A percentile compares a stretch with the other conserved stretches of the same genome.
Evolutionary conservation across 78 protist species (phyloP).

Genomic region (Dictyostelium firmibasis): DNA sequence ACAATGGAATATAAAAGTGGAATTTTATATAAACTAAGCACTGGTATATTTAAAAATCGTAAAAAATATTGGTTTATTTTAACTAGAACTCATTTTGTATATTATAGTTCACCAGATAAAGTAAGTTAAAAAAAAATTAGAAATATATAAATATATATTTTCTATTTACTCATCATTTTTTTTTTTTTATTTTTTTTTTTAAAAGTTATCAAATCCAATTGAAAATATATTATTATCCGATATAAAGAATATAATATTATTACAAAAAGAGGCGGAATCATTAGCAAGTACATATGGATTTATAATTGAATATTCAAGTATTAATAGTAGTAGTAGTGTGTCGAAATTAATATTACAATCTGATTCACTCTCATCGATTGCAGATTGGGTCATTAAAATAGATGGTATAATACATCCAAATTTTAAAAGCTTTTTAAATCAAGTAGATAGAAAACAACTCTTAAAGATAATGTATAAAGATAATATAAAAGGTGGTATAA

Average conservation of each 20-base stretch:
- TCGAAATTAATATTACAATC: conserved; percentile 16
- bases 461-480: conserved; percentile 50
- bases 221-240: conserved; percentile 33
- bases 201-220: conserved; percentile 39
- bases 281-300: conserved; percentile 37
- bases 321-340: background rate
- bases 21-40: conserved; percentile 38
- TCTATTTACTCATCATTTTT: background rate
- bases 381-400: conserved; percentile 67
- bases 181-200: background rate
- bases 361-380: conserved; percentile 22
- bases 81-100: conserved; percentile 47
- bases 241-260: conserved; percentile 42
- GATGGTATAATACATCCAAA: conserved; percentile 55
- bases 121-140: background rate
- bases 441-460: conserved; percentile 28
- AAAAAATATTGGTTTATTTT: conserved; percentile 66
- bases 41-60: conserved; percentile 56
- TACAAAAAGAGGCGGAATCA: conserved; percentile 38
- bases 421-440: conserved; percentile 22
- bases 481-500: conserved; percentile 74
- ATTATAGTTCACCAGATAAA: conserved; percentile 61
- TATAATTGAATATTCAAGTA: background rate
- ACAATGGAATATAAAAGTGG: conserved; percentile 65
- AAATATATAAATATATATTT: no score